A percentile compares a stretch with the other conserved stretches of the same genome.
These are phyloP conservation scores for Rutstroemia sp. DNA, from an alignment of 2,329 filamentous ascomycete species.

Conservation along the genomic window DNA sequence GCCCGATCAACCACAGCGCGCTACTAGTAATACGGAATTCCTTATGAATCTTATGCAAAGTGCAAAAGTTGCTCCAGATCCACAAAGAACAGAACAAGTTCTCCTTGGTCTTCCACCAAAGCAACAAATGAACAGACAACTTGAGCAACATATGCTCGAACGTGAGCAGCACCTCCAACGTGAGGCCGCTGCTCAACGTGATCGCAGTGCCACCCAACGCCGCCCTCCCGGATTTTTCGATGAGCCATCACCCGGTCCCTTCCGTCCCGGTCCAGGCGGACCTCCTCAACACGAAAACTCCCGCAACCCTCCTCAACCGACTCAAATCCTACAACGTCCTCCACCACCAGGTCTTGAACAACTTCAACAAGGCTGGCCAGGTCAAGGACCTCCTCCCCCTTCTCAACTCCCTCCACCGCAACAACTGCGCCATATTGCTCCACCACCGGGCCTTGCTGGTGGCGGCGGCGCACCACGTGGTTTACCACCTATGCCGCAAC, in stretches of 20 bases:
- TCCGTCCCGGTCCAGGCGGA: conserved; percentile 23
- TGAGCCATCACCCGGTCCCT: conserved; percentile 17
- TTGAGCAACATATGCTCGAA: conserved; percentile 41
- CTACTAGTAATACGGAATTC: conserved; percentile 63
- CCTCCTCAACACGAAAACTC: conserved; percentile 24
- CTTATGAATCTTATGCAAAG: conserved; percentile 75
- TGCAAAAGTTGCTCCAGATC: conserved; percentile 41
- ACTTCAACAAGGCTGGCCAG: conserved; percentile 36
- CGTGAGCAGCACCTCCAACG: conserved; percentile 27
- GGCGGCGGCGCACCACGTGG: conserved; percentile 32
- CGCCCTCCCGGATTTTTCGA: conserved; percentile 29
- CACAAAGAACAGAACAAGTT: conserved; percentile 44
- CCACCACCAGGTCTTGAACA: conserved; percentile 49
- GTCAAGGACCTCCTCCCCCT: conserved; percentile 15
- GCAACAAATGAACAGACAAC: conserved; percentile 27
- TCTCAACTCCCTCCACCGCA: conserved; percentile 32
- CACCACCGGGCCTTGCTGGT: conserved; percentile 49
- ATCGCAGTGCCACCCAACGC: conserved; percentile 30
- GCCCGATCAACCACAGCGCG: conserved; percentile 39
- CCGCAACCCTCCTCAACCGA: conserved; percentile 40
- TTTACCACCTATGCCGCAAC: conserved; percentile 41
- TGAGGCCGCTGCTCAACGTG: conserved; percentile 23
- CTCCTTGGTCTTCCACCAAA: conserved; percentile 38
- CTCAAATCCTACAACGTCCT: conserved; percentile 59
- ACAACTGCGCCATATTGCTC: conserved; percentile 39